Evolutionary conservation across 371 early-diverging fungal species (phyloP).

Genomic region (Mortierella sp.): DNA sequence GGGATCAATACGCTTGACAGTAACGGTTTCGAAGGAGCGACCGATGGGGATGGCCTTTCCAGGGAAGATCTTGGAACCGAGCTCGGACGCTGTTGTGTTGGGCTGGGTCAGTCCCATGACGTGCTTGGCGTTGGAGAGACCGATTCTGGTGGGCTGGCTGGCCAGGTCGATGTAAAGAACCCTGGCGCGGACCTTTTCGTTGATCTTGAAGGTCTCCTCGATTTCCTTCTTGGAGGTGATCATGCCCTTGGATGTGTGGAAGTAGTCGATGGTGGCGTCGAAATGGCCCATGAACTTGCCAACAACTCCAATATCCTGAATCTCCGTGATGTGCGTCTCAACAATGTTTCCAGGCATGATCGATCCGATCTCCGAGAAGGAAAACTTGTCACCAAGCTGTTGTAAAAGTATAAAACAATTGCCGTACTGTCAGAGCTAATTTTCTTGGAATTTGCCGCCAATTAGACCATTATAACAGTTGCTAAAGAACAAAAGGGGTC

Average conservation of each 20-base stretch:
- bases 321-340: conserved; percentile 64
- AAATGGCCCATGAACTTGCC: conserved; percentile 81
- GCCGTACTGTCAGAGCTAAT: not conserved
- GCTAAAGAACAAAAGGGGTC: not conserved
- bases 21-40: conserved; percentile 68
- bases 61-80: conserved; percentile 45
- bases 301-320: conserved; percentile 71
- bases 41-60: conserved; percentile 67
- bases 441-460: not conserved
- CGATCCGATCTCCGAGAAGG: conserved; percentile 68
- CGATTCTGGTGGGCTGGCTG: conserved; percentile 69
- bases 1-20: conserved; percentile 69
- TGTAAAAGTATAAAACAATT: not conserved
- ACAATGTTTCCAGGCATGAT: conserved; percentile 77
- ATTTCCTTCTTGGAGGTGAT: conserved; percentile 58
- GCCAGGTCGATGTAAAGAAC: conserved; percentile 73
- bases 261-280: conserved; percentile 66
- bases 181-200: conserved; percentile 70
- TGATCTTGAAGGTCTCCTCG: conserved; percentile 65
- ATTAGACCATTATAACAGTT: not conserved
- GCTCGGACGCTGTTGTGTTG: conserved; percentile 42
- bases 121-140: conserved; percentile 69
- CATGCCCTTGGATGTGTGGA: conserved; percentile 64
- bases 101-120: conserved; percentile 62
- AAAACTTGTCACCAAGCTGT: conserved; percentile 58